Conservation (phyloP, 768 basidiomycete genomes). For the Austroboletus eburneus region DNA sequence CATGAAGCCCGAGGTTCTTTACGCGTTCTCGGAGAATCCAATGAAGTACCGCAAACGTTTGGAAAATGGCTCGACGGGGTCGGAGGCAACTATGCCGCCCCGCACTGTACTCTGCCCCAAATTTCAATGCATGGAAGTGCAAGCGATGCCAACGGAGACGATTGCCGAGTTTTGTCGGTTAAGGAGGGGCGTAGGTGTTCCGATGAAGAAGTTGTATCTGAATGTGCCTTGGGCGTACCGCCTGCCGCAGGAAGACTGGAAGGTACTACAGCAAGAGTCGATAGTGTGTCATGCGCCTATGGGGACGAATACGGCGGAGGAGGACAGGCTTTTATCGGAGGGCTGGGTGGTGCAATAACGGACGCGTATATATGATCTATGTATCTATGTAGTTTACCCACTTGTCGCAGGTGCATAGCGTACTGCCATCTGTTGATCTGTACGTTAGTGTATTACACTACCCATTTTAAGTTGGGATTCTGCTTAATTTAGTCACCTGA, state of each 20-base stretch:
- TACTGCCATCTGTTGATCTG: too few relatives aligned
- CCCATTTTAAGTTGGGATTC: too few relatives aligned
- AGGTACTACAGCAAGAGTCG: slow-evolving; percentile 22
- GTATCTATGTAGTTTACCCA: too few relatives aligned
- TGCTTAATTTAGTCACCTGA: slow-evolving; percentile 24
- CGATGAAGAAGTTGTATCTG: slow-evolving; percentile 50
- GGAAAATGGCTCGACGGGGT: slow-evolving; percentile 3
- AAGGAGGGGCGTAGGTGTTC: slow-evolving; percentile 39
- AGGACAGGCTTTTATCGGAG: slow-evolving; percentile 32
- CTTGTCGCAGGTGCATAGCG: too few relatives aligned
- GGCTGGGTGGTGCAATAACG: slow-evolving; percentile 10
- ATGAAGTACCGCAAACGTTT: slow-evolving; percentile 13
- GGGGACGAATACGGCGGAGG: slow-evolving; percentile 45
- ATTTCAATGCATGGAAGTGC: slow-evolving; percentile 45
- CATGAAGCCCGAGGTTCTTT: slow-evolving; percentile 39
- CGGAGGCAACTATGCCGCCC: slow-evolving; percentile 5
- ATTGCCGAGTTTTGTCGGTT: slow-evolving; percentile 35
- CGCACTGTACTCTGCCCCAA: slow-evolving; percentile 39
- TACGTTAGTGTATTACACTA: too few relatives aligned
- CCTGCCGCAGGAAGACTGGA: slow-evolving; percentile 21
- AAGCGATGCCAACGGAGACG: slow-evolving; percentile 29
- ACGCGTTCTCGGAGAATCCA: slow-evolving; percentile 45
- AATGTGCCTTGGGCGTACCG: slow-evolving; percentile 28
- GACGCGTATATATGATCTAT: too few relatives aligned
- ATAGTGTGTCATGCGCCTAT: slow-evolving; percentile 27